A percentile compares a stretch with the other conserved stretches of the same genome.
These are phyloP conservation scores for Elymus sibiricus DNA, from an alignment of 176 grass and related monocot genomes.

Conservation along the genomic window DNA sequence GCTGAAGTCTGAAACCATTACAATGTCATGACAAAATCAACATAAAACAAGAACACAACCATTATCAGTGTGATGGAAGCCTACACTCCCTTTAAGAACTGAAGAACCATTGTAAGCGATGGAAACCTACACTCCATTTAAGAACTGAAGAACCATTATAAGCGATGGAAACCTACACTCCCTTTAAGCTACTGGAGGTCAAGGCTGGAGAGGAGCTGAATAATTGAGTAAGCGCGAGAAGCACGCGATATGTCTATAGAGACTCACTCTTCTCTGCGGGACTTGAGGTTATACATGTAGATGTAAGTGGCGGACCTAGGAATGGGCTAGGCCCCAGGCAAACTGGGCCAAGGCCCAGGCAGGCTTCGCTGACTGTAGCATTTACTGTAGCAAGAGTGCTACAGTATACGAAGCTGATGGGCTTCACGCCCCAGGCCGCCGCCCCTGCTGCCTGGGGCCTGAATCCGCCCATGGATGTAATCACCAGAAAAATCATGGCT, in stretches of 20 bases:
- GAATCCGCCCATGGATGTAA: no score
- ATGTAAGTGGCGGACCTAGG: no score
- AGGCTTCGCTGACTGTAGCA: no score
- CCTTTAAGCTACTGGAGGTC: not conserved
- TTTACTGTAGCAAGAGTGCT: no score
- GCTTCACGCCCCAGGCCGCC: no score
- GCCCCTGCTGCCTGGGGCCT: no score
- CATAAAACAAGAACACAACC: not conserved
- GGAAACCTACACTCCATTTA: no score
- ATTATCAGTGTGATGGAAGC: not conserved
- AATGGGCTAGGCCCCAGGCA: no score
- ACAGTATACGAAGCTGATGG: no score
- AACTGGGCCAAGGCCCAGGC: no score
- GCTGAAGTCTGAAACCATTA: not conserved
- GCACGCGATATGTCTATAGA: not conserved
- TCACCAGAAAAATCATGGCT: not conserved
- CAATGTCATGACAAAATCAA: not conserved
- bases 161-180: not conserved
- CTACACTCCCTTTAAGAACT: not conserved
- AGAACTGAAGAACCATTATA: not conserved
- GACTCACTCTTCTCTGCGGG: not conserved
- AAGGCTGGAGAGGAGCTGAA: not conserved
- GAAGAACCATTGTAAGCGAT: no score
- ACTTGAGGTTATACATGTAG: not conserved
- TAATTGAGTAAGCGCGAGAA: not conserved